phyloP scores from a whole-genome alignment of 2,329 filamentous ascomycete species.

The Fusarium avenaceum region DNA sequence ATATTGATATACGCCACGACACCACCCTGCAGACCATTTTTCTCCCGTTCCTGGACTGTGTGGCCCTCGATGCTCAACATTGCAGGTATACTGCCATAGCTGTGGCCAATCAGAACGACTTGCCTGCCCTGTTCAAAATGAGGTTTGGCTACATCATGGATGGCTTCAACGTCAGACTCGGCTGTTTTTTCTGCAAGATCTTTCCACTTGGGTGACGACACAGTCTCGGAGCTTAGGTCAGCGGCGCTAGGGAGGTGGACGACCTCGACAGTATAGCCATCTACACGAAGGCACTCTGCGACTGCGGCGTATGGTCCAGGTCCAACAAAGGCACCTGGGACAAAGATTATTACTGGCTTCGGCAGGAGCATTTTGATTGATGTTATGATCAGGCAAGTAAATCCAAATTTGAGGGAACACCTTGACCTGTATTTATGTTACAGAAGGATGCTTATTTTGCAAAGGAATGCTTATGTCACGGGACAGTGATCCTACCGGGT shows the following conservation, averaged over 20 bases:
- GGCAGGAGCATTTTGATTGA: neutral
- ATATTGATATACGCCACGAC: neutral
- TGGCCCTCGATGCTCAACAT: slow-evolving; percentile 1
- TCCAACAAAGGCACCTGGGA: slow-evolving; percentile 1
- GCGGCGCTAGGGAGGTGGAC: neutral
- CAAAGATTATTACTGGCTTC: neutral
- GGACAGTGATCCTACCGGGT: neutral
- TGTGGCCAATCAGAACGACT: neutral
- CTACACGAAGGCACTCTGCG: neutral
- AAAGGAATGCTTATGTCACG: neutral
- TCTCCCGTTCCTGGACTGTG: neutral
- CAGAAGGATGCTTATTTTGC: neutral
- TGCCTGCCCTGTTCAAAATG: neutral
- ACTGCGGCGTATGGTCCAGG: neutral
- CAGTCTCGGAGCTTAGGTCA: neutral
- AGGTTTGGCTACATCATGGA: neutral
- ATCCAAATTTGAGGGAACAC: neutral
- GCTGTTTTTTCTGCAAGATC: neutral
- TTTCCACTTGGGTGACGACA: neutral
- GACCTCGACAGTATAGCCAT: neutral
- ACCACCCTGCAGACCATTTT: neutral
- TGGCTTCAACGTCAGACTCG: neutral
- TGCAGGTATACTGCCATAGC: slow-evolving; percentile 8
- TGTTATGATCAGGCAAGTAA: neutral
- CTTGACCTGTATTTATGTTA: neutral